These are phyloP conservation scores for Sphaceloma murrayae DNA, from an alignment of 2,329 filamentous ascomycete genomes.

Conservation along the genomic window DNA sequence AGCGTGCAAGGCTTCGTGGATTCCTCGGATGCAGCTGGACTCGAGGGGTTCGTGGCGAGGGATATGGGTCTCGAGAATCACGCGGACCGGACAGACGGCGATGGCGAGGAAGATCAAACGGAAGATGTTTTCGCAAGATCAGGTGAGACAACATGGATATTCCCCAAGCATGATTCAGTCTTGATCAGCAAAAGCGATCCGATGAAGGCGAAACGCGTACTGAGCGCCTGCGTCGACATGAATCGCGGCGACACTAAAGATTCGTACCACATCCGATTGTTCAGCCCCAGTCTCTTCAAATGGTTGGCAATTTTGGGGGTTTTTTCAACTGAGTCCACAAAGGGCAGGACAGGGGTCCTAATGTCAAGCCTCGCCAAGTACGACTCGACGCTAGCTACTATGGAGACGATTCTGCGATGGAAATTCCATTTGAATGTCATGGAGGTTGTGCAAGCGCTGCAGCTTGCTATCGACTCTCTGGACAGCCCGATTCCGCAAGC, in stretches of 20 bases:
- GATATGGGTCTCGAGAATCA: constrained; percentile 19
- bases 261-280: not conserved
- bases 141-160: constrained; percentile 34
- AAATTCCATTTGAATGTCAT: constrained; percentile 55
- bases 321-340: not conserved
- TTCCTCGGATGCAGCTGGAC: constrained; percentile 21
- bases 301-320: constrained; percentile 52
- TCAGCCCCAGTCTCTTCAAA: constrained; percentile 41
- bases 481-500: constrained; percentile 36
- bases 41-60: constrained; percentile 26
- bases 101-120: constrained; percentile 14
- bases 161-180: constrained; percentile 25
- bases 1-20: constrained; percentile 23
- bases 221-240: constrained; percentile 40
- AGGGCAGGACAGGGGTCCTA: constrained; percentile 42
- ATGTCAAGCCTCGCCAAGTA: constrained; percentile 52
- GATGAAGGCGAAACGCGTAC: constrained; percentile 51
- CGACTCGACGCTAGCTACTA: constrained; percentile 59
- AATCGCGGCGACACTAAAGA: not conserved
- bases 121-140: constrained; percentile 16
- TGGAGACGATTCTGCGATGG: constrained; percentile 53
- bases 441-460: constrained; percentile 58
- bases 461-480: constrained; percentile 59
- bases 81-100: constrained; percentile 9
- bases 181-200: constrained; percentile 51